Base-by-base conservation (phyloP, 768 basidiomycete species). In the Nidularia pulvinata region DNA sequence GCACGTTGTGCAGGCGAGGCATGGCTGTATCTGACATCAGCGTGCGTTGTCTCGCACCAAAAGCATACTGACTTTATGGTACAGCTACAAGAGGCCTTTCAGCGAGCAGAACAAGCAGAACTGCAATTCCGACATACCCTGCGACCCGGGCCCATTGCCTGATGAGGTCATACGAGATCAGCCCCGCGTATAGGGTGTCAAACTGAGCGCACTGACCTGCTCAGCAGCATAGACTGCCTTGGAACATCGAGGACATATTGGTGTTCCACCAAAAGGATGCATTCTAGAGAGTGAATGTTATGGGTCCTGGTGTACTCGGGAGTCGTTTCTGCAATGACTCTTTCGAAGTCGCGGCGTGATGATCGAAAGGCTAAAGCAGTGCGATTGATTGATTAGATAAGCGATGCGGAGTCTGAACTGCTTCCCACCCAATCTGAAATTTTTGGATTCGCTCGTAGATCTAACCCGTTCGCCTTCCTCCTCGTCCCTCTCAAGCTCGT, bases 141-240 rank as follows among this genome's bases (percentile, higher is more conserved):
- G 65, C 93, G 82, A 22, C 89, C 93, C 50, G 93, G 93, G 16
- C 93, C 93, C 77, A 95, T 84, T 33, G 82, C 83, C 89, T 92
- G 59, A 53, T 52, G 22, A 46, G 45, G 22, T 46, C 13, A 46
- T 13, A 36, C 49, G 50, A 56, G 55, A 19, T 61, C 46, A 60
- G 42, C 11, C 48, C 33, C 47, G 49, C 30, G 16, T 54, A 19
- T 1, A 52, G 39, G 13, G 22, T 25, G 14, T 14, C 51, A 39
- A 46, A 43, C 33, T 33, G 33, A 16, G 16, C 43, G 34, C 50
- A 67, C 77, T 57, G 55, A 87, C 90, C 81, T 95, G 91, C 68
- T 95, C 93, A 49, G 92, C 93, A 55, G 88, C 89, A 70, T 95
- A 95, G 33, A 95, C 93, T 0, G 80, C 68, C 69, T 87, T 91